phyloP scores from a whole-genome alignment of 306 rosid genomes.

The Myrica gale region DNA sequence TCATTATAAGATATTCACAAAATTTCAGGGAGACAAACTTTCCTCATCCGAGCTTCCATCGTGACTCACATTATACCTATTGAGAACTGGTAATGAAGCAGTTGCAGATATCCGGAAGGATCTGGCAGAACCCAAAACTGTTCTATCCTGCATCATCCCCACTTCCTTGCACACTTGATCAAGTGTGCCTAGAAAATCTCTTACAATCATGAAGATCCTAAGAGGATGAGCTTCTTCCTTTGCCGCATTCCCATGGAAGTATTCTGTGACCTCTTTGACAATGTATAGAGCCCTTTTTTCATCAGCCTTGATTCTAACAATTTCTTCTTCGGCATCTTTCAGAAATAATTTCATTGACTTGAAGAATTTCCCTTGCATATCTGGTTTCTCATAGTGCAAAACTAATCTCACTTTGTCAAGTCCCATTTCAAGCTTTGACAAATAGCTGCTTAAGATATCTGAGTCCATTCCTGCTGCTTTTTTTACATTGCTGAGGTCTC shows the following conservation, averaged over 20 bases:
- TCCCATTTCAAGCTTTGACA: conserved; percentile 88
- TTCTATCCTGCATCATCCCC: conserved; percentile 78
- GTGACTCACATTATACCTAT: conserved; percentile 64
- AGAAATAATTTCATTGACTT: conserved; percentile 69
- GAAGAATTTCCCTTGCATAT: conserved; percentile 64
- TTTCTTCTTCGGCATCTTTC: conserved; percentile 79
- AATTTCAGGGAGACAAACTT: conserved; percentile 68
- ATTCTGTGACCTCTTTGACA: conserved; percentile 86
- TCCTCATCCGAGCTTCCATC: conserved; percentile 88
- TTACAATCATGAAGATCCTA: conserved; percentile 90
- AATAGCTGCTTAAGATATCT: conserved; percentile 83
- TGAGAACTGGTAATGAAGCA: conserved; percentile 84
- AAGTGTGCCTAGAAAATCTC: conserved; percentile 73
- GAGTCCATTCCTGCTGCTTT: conserved; percentile 99
- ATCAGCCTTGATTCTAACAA: conserved; percentile 58
- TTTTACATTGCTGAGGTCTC: conserved; percentile 77
- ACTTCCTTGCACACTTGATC: conserved; percentile 98
- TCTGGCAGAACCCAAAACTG: conserved; percentile 75
- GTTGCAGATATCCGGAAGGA: conserved; percentile 76
- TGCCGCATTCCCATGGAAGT: conserved; percentile 82
- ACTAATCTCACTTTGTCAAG: conserved; percentile 78
- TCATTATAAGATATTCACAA: conserved; percentile 37
- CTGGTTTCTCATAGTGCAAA: conserved; percentile 71
- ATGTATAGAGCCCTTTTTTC: conserved; percentile 72
- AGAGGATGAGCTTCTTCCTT: conserved; percentile 97